A percentile compares a stretch with the other conserved stretches of the same genome.
Evolutionary conservation across 1,284 basidiomycete species (phyloP).

Genomic region (Boletellus dicymbophilus): DNA sequence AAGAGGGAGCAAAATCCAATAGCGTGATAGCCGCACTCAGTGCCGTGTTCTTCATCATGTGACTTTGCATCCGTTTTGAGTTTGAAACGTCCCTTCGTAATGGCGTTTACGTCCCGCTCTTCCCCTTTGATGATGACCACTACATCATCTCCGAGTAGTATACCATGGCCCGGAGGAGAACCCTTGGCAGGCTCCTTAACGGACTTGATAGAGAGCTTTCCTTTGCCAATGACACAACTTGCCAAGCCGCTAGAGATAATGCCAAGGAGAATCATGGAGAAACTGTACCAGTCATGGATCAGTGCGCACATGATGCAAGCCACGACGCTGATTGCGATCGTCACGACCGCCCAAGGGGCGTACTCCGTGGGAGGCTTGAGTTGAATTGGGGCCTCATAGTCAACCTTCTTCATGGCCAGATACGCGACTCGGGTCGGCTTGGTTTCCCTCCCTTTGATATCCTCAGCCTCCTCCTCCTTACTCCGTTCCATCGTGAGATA

Average conservation of each 20-base stretch:
- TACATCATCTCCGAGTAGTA: conserved; percentile 17
- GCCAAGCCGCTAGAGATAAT: conserved; percentile 31
- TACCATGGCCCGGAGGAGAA: conserved; percentile 22
- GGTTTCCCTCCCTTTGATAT: conserved; percentile 21
- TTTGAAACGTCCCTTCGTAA: conserved; percentile 15
- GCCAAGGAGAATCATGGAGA: conserved; percentile 32
- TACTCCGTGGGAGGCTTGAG: conserved; percentile 5
- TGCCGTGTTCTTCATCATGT: conserved; percentile 2
- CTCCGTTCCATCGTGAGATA: conserved; percentile 22
- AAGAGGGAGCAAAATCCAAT: conserved; percentile 22
- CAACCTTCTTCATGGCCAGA: conserved; percentile 18
- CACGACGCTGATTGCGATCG: conserved; percentile 21
- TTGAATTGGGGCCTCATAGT: conserved; percentile 16
- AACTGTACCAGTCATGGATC: conserved; percentile 27
- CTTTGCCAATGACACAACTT: conserved; percentile 23
- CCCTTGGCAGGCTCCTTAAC: conserved; percentile 16
- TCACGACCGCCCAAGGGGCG: conserved; percentile 14
- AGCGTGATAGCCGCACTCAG: conserved; percentile 9
- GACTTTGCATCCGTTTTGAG: conserved; percentile 11
- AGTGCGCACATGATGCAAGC: conserved; percentile 22
- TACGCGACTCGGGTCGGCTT: conserved; percentile 22
- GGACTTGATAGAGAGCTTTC: conserved; percentile 20
- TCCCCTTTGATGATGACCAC: conserved; percentile 23
- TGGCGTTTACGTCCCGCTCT: conserved; percentile 9
- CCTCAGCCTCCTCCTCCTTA: conserved; percentile 6